Conservation (phyloP, 2,329 filamentous ascomycete species). For the Hypoxylon sp. region DNA sequence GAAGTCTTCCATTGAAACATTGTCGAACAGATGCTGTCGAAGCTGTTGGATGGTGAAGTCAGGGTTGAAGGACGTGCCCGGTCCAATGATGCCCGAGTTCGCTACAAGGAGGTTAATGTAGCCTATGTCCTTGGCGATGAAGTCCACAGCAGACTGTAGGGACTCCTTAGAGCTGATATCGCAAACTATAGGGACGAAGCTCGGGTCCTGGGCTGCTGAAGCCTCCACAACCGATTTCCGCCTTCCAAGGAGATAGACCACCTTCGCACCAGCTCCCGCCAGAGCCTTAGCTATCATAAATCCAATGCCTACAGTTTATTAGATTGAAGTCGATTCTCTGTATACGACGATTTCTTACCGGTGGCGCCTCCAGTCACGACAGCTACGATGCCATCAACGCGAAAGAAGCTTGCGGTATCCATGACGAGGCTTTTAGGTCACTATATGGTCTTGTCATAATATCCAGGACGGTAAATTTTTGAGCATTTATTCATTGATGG, state of each 20-base stretch:
- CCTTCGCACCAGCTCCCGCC: slow-evolving; percentile 64
- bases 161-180: slow-evolving; percentile 76
- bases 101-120: slow-evolving; percentile 74
- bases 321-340: slow-evolving; percentile 1
- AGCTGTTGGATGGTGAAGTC: slow-evolving; percentile 53
- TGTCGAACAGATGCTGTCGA: slow-evolving; percentile 64
- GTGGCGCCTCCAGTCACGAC: slow-evolving; percentile 69
- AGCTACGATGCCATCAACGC: slow-evolving; percentile 66
- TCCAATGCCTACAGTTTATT: slow-evolving; percentile 46
- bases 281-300: slow-evolving; percentile 53
- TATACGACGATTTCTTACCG: slow-evolving; percentile 54
- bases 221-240: slow-evolving; percentile 60
- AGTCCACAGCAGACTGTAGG: slow-evolving; percentile 70
- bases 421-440: slow-evolving; percentile 17
- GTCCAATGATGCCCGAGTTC: slow-evolving; percentile 72
- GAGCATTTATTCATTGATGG: neutral
- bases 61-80: slow-evolving; percentile 56
- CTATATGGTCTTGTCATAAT: neutral
- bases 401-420: slow-evolving; percentile 60
- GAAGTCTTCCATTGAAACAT: slow-evolving; percentile 72
- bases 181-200: slow-evolving; percentile 62
- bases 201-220: slow-evolving; percentile 56
- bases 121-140: slow-evolving; percentile 68
- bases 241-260: slow-evolving; percentile 68
- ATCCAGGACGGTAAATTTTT: neutral